Base-by-base conservation (phyloP, 768 basidiomycete genomes). In the Naganishia kalamii region DNA sequence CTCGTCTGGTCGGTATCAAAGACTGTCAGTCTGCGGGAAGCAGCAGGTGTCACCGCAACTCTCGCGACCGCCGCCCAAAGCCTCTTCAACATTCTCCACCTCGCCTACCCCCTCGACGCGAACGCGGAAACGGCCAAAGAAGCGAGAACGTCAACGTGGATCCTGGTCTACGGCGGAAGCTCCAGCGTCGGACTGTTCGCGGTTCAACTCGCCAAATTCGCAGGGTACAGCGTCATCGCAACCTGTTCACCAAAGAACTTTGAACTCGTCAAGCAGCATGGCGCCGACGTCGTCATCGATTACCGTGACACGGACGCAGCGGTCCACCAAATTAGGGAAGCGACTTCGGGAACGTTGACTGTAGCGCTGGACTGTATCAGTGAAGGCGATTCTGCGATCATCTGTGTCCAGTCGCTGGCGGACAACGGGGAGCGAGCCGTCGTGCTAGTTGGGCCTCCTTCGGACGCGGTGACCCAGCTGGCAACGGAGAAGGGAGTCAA, bases 251-350 rank as follows among this genome's bases (percentile, higher is more conserved):
- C 75, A 5, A 70, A 70, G 47, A 79, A 80, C 60, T 74, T 71
- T 63, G 77, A 75, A 12, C 74, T 80, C 32, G 69, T 79, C 65
- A 78, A 75, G 68, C 69, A 76, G 1, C 71, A 79, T 50, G 75
- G 81, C 12, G 81, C 81, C 4, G 72, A 77, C 50, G 73, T 70
- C 7, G 79, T 79, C n/a, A 80, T 82, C 59, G 84, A 86, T 21
- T 77, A 77, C 61, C 65, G 69, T 40, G 70, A 74, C 61, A 48
- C 50, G 13, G 67, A 65, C 0, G 67, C 48, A 7, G 75, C 72
- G 10, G 30, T 69, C 19, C 57, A 66, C 17, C 60, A 77, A 57
- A 74, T 75, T 65, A 63, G 68, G 57, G 23, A 54, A 15, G 68
- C 72, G 60, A 74, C 72, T 37, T 67, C 50, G 5, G 67, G 67